These are phyloP conservation scores for Salix viminalis DNA, from an alignment of 345 rosid species.

Conservation along the genomic window DNA sequence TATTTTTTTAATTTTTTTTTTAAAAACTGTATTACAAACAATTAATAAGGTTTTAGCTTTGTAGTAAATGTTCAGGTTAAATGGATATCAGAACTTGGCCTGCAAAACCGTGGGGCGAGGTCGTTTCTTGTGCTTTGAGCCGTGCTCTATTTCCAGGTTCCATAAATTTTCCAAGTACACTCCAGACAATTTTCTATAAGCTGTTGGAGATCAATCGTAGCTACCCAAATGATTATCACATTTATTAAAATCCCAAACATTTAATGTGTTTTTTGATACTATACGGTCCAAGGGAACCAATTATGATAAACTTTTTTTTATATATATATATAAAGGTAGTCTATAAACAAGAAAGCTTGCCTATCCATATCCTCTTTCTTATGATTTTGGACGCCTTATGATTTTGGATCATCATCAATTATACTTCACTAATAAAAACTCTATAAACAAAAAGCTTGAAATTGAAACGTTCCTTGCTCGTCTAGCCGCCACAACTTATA, in stretches of 20 bases:
- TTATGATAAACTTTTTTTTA: background rate
- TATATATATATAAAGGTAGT: background rate
- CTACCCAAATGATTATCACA: background rate
- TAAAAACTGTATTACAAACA: too few relatives aligned
- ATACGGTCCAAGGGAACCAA: too few relatives aligned
- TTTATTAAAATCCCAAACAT: background rate
- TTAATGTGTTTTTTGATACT: too few relatives aligned
- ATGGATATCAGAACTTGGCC: background rate
- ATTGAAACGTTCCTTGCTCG: background rate
- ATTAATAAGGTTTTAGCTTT: too few relatives aligned
- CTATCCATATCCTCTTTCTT: background rate
- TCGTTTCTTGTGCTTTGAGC: background rate
- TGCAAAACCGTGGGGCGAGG: background rate
- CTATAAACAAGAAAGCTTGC: background rate
- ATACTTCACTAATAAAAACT: background rate
- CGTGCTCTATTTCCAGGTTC: background rate
- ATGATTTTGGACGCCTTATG: too few relatives aligned
- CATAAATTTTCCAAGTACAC: too few relatives aligned
- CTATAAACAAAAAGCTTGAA: background rate
- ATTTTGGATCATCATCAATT: too few relatives aligned
- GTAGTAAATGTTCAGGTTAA: too few relatives aligned
- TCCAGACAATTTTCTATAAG: background rate
- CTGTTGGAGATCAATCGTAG: background rate
- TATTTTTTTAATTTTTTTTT: too few relatives aligned
- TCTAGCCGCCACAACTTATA: background rate